phyloP scores from a whole-genome alignment of 2,329 filamentous ascomycete genomes.

The Colletotrichum liriopes region DNA sequence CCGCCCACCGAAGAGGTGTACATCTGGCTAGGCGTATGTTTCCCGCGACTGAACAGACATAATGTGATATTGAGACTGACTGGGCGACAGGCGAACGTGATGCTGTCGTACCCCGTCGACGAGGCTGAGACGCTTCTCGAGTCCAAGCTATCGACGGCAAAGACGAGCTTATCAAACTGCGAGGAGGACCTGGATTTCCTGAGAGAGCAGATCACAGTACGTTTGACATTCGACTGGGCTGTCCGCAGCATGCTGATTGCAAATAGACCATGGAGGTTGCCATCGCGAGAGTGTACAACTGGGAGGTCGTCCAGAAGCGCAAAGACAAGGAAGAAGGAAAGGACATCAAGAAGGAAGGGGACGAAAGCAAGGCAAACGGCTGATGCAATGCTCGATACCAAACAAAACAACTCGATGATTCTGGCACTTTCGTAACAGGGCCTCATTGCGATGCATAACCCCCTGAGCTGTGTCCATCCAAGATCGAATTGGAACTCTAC shows the following conservation, averaged over 20 bases:
- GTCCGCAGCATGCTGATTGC: slow-evolving; percentile 37
- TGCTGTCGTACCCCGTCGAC: slow-evolving; percentile 93
- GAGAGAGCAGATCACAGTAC: slow-evolving; percentile 94
- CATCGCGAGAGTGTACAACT: slow-evolving; percentile 97
- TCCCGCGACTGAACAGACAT: not conserved
- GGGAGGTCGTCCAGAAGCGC: slow-evolving; percentile 95
- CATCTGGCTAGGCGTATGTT: slow-evolving; percentile 90
- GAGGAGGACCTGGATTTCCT: slow-evolving; percentile 98
- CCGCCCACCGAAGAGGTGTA: slow-evolving; percentile 92
- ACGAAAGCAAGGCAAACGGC: slow-evolving; percentile 54
- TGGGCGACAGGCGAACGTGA: slow-evolving; percentile 84
- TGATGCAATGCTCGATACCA: slow-evolving; percentile 43
- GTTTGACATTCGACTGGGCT: slow-evolving; percentile 48
- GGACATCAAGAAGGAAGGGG: slow-evolving; percentile 57
- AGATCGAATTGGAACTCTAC: not conserved
- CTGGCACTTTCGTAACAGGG: not conserved
- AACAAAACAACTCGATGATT: slow-evolving; percentile 33
- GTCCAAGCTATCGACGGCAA: slow-evolving; percentile 84
- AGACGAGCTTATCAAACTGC: slow-evolving; percentile 86
- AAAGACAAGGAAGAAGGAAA: slow-evolving; percentile 85
- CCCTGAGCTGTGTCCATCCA: not conserved
- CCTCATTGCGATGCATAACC: not conserved
- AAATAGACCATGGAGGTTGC: slow-evolving; percentile 95
- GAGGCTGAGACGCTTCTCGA: slow-evolving; percentile 87
- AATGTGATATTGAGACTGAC: slow-evolving; percentile 45